These are phyloP conservation scores for Exophiala dermatitidis DNA, from an alignment of 2,329 filamentous ascomycete species.

Conservation along the genomic window DNA sequence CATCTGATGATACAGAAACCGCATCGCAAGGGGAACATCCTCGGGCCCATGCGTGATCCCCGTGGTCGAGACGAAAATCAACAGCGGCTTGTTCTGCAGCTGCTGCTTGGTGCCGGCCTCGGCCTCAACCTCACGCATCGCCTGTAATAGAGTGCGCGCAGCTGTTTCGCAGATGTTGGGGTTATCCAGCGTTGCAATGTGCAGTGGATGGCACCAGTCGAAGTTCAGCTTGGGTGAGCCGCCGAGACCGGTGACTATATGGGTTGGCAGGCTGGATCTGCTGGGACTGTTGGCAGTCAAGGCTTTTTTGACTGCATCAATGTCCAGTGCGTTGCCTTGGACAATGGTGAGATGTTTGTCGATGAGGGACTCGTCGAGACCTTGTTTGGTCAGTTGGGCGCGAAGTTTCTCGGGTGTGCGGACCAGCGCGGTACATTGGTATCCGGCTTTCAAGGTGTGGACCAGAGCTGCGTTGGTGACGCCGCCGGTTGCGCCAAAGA, in stretches of 20 bases:
- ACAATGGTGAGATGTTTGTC: constrained; percentile 41
- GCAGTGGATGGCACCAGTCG: constrained; percentile 26
- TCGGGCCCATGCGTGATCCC: constrained; percentile 28
- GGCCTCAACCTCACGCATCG: constrained; percentile 23
- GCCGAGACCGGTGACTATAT: constrained; percentile 45
- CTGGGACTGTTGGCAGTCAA: constrained; percentile 29
- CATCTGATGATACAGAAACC: constrained; percentile 31
- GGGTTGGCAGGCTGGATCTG: constrained; percentile 31
- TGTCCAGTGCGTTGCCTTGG: constrained; percentile 42
- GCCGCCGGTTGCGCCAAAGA: constrained; percentile 49
- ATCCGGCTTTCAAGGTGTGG: constrained; percentile 39
- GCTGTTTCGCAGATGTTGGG: constrained; percentile 32
- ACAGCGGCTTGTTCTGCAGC: constrained; percentile 20
- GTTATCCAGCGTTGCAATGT: constrained; percentile 31
- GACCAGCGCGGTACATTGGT: constrained; percentile 41
- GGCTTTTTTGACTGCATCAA: constrained; percentile 35
- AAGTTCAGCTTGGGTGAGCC: constrained; percentile 24
- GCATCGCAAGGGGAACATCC: constrained; percentile 30
- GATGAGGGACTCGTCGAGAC: constrained; percentile 33
- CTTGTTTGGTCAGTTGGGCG: constrained; percentile 36
- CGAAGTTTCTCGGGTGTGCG: constrained; percentile 46
- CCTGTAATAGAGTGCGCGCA: constrained; percentile 28
- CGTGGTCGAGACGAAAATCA: constrained; percentile 33
- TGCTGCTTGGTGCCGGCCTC: constrained; percentile 3
- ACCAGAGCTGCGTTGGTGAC: constrained; percentile 41